A percentile compares a stretch with the other conserved stretches of the same genome.
Conservation (phyloP, 306 rosid genomes). For the Psophocarpus tetragonolobus region DNA sequence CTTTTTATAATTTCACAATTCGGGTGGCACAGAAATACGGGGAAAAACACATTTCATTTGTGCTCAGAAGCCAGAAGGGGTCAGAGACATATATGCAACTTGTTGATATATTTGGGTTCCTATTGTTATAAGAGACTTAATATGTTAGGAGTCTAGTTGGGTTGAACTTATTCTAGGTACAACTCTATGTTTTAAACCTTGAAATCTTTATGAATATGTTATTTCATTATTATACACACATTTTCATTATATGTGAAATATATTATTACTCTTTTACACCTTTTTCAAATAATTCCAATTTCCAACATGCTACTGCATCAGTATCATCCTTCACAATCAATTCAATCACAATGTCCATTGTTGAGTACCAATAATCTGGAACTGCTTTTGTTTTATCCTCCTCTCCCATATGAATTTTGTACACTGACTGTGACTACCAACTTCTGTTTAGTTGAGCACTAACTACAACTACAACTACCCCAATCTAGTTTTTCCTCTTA, state of each 20-base stretch:
- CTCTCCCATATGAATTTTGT: neutral
- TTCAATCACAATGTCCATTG: neutral
- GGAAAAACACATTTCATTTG: constrained; percentile 10
- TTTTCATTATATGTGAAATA: neutral
- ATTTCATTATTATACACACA: constrained; percentile 20
- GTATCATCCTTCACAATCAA: neutral
- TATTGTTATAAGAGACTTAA: constrained; percentile 1
- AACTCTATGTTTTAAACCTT: neutral
- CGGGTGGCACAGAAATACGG: neutral
- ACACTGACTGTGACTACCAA: neutral
- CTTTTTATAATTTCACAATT: neutral
- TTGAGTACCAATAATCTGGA: neutral
- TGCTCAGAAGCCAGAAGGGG: neutral
- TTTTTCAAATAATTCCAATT: neutral
- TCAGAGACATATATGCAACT: constrained; percentile 26
- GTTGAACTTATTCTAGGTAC: neutral
- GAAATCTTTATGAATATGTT: neutral
- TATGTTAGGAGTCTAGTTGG: neutral
- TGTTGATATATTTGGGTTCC: neutral
- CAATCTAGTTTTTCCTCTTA: constrained; percentile 13
- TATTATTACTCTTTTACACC: neutral
- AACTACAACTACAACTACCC: constrained; percentile 12
- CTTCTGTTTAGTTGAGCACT: neutral
- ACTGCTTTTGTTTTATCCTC: neutral
- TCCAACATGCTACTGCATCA: neutral